Evolutionary conservation across 2,329 filamentous ascomycete genomes (phyloP).

Genomic region (Nemania sp.): DNA sequence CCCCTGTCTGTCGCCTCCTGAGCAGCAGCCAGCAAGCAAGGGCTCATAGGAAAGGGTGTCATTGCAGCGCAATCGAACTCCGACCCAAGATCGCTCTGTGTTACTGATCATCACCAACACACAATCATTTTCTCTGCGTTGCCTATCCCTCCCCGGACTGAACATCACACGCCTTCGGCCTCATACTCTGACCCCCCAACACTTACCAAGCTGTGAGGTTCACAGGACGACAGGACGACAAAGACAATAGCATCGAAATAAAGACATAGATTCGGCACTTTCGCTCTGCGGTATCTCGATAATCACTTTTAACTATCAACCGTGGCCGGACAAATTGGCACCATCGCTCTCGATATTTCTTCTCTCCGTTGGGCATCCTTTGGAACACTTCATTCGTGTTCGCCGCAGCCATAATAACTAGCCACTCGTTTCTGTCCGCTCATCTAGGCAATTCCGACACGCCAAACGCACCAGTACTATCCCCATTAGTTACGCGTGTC

Average conservation of each 20-base stretch:
- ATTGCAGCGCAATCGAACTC: slow-evolving; percentile 27
- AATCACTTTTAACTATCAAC: slow-evolving; percentile 25
- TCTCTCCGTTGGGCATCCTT: slow-evolving; percentile 1
- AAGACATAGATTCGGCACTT: slow-evolving; percentile 28
- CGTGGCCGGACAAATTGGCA: slow-evolving; percentile 15
- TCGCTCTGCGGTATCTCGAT: slow-evolving; percentile 31
- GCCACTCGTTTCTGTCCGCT: slow-evolving; percentile 1
- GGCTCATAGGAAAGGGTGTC: slow-evolving; percentile 24
- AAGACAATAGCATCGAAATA: slow-evolving; percentile 33
- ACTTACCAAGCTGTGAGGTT: slow-evolving; percentile 5
- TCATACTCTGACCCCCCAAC: too few relatives aligned
- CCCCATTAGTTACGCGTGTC: too few relatives aligned
- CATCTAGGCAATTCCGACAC: background rate
- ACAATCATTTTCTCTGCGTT: slow-evolving; percentile 2
- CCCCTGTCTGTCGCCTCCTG: slow-evolving; percentile 28
- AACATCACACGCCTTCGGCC: slow-evolving; percentile 3
- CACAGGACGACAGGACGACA: slow-evolving; percentile 30
- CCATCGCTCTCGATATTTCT: too few relatives aligned
- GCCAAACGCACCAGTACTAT: background rate
- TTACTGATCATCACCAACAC: slow-evolving; percentile 17
- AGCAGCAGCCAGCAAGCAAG: slow-evolving; percentile 11
- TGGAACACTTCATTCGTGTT: too few relatives aligned
- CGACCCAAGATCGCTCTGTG: slow-evolving; percentile 14
- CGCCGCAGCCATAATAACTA: too few relatives aligned
- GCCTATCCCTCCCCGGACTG: too few relatives aligned